These are phyloP conservation scores for Ceratobasidium sp. DNA, from an alignment of 1,284 basidiomycete species.

Conservation along the genomic window DNA sequence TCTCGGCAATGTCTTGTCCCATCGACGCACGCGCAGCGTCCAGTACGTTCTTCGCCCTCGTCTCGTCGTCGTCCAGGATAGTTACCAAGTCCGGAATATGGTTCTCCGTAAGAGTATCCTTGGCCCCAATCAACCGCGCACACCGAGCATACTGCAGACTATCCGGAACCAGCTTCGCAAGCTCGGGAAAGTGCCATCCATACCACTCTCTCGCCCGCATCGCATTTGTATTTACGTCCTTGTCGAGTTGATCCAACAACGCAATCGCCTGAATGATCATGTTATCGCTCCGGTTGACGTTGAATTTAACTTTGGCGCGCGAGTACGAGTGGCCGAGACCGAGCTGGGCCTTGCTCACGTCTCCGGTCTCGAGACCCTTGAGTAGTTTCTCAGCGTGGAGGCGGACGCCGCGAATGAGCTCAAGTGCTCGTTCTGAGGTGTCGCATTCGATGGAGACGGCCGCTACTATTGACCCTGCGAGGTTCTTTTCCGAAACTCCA, in stretches of 20 bases:
- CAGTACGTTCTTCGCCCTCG: slow-evolving; percentile 91
- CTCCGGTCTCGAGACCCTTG: slow-evolving; percentile 88
- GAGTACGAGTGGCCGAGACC: slow-evolving; percentile 99
- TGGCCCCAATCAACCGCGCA: slow-evolving; percentile 91
- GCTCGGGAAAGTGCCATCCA: slow-evolving; percentile 99
- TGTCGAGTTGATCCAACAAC: slow-evolving; percentile 98
- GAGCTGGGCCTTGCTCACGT: slow-evolving; percentile 93
- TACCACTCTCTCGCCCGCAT: slow-evolving; percentile 99
- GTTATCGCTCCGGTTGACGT: slow-evolving; percentile 99
- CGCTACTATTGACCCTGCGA: slow-evolving; percentile 86
- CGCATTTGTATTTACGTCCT: slow-evolving; percentile 98
- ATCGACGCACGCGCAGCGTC: slow-evolving; percentile 95
- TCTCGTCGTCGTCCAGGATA: slow-evolving; percentile 89
- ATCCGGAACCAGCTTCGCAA: slow-evolving; percentile 93
- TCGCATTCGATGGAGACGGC: slow-evolving; percentile 86
- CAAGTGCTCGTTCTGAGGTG: slow-evolving; percentile 86
- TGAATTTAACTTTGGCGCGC: slow-evolving; percentile 98
- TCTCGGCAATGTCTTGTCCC: slow-evolving; percentile 92
- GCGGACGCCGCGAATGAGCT: slow-evolving; percentile 94
- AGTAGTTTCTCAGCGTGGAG: slow-evolving; percentile 93
- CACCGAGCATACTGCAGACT: slow-evolving; percentile 95
- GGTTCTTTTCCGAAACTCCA: slow-evolving; percentile 83
- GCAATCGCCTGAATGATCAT: slow-evolving; percentile 99
- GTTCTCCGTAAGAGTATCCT: slow-evolving; percentile 80
- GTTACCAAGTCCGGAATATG: slow-evolving; percentile 86